Evolutionary conservation across 345 rosid species (phyloP).

Genomic region (Eucalyptus regnans): DNA sequence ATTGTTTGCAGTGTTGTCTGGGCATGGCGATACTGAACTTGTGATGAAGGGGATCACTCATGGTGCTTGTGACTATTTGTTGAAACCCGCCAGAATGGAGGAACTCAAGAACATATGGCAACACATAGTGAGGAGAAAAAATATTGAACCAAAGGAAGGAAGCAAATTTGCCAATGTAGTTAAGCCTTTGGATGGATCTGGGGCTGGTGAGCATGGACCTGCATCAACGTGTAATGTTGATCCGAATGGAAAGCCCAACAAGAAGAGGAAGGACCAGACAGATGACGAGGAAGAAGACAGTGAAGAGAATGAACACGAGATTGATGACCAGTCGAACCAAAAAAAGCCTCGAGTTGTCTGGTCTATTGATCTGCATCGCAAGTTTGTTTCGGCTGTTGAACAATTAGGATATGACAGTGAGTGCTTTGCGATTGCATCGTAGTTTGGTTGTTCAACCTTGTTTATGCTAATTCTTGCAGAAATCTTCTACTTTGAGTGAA

Average conservation of each 20-base stretch:
- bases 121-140: conserved; percentile 72
- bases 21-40: conserved; percentile 65
- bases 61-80: conserved; percentile 90
- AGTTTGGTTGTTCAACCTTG: neutral
- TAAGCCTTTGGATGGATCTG: conserved; percentile 13
- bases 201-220: conserved; percentile 9
- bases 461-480: neutral
- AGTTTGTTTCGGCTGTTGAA: conserved; percentile 66
- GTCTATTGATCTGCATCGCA: conserved; percentile 69
- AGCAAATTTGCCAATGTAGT: conserved; percentile 15
- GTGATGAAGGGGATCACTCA: conserved; percentile 89
- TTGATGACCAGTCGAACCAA: conserved; percentile 49
- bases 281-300: conserved; percentile 65
- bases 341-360: conserved; percentile 88
- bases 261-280: conserved; percentile 65
- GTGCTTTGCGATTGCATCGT: neutral
- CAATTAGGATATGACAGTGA: conserved; percentile 79
- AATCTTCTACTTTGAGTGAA: neutral
- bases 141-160: conserved; percentile 21
- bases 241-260: conserved; percentile 39
- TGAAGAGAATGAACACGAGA: conserved; percentile 33
- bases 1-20: conserved; percentile 65
- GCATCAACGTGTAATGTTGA: conserved; percentile 25
- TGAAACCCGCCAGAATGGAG: conserved; percentile 88
- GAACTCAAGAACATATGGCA: conserved; percentile 95